These are phyloP conservation scores for Dothistroma septosporum DNA, from an alignment of 2,329 filamentous ascomycete species.

Conservation along the genomic window DNA sequence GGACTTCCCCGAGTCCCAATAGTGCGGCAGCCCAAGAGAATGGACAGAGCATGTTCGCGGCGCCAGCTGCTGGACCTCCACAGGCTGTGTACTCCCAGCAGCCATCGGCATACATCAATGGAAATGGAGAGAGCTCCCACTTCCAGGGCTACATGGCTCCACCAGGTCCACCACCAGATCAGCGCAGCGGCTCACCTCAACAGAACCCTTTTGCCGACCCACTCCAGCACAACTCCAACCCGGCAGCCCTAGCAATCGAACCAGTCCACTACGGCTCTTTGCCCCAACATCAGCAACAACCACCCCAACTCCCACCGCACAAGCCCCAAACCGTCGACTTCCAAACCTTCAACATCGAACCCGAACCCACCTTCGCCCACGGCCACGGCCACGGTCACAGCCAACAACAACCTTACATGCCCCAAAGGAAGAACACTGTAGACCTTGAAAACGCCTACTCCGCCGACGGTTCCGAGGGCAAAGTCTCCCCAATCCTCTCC, in stretches of 20 bases:
- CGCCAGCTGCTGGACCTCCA: slow-evolving; percentile 9
- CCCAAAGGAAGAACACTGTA: slow-evolving; percentile 19
- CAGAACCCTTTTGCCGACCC: slow-evolving; percentile 44
- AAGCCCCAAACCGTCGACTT: slow-evolving; percentile 14
- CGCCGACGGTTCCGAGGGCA: slow-evolving; percentile 2
- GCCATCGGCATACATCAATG: neutral
- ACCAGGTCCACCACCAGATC: slow-evolving; percentile 23
- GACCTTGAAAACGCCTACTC: slow-evolving; percentile 29
- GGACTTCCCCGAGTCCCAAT: slow-evolving; percentile 25
- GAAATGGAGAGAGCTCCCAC: neutral
- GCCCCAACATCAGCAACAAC: neutral
- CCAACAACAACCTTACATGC: neutral
- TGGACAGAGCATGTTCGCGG: slow-evolving; percentile 15
- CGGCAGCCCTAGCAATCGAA: slow-evolving; percentile 22
- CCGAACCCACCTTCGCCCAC: slow-evolving; percentile 16
- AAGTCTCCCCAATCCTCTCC: slow-evolving; percentile 17
- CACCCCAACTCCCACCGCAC: slow-evolving; percentile 2
- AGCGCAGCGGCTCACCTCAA: slow-evolving; percentile 8
- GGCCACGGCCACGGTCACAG: too few species aligned
- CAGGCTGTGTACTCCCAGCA: neutral
- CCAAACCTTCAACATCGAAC: slow-evolving; percentile 24
- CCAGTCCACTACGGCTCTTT: slow-evolving; percentile 17
- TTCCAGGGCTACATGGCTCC: slow-evolving; percentile 20
- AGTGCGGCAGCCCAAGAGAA: slow-evolving; percentile 6
- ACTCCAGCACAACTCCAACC: slow-evolving; percentile 33